A percentile compares a stretch with the other conserved stretches of the same genome.
phyloP scores from a whole-genome alignment of 1,139 yeast genomes.

The Suhomyces yuchorum region DNA sequence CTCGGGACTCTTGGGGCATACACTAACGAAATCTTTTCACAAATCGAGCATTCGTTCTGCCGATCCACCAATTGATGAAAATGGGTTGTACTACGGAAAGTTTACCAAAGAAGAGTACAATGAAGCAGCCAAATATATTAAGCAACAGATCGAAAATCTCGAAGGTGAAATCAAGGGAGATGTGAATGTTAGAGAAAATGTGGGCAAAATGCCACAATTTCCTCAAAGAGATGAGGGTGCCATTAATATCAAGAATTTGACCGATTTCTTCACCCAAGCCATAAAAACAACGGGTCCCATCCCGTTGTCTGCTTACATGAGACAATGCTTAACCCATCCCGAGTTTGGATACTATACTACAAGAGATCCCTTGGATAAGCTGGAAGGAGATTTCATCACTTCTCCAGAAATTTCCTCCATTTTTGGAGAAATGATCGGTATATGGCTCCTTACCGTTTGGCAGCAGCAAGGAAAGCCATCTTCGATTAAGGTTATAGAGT shows the following conservation, averaged over 20 bases:
- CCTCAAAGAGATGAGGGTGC: constrained; percentile 26
- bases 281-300: constrained; percentile 78
- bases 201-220: constrained; percentile 40
- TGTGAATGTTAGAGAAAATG: constrained; percentile 37
- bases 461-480: constrained; percentile 54
- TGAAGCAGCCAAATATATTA: constrained; percentile 38
- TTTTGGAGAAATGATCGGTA: constrained; percentile 84
- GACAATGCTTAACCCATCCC: constrained; percentile 82
- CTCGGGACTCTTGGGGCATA: not conserved
- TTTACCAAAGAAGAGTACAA: constrained; percentile 47
- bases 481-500: constrained; percentile 64
- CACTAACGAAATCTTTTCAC: not conserved
- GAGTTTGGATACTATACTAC: constrained; percentile 79
- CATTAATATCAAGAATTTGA: constrained; percentile 29
- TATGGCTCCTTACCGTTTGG: constrained; percentile 72
- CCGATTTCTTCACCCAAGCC: constrained; percentile 51
- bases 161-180: constrained; percentile 46
- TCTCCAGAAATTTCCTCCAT: constrained; percentile 88
- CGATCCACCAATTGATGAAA: constrained; percentile 24
- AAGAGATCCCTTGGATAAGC: constrained; percentile 66
- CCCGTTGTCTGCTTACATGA: constrained; percentile 72
- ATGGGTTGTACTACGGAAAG: constrained; percentile 35
- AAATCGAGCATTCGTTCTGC: not conserved
- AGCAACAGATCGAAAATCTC: constrained; percentile 35
- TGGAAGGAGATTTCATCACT: constrained; percentile 75